Percentiles rank a stretch among this genome's conserved stretches.
Conservation (phyloP, 1,139 yeast species). For the Suhomyces bokatorum region DNA sequence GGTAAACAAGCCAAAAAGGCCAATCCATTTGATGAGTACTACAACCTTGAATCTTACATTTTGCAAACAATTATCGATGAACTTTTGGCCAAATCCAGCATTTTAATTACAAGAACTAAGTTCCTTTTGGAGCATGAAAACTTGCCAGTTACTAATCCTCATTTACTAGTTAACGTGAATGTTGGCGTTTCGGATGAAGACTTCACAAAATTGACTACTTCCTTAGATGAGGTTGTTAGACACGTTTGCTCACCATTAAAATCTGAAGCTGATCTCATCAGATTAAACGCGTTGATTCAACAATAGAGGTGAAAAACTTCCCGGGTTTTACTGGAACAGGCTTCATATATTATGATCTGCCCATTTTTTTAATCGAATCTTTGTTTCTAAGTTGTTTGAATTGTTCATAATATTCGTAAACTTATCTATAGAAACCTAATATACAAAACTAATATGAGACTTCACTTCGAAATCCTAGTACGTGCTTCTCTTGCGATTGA, state of each 20-base stretch:
- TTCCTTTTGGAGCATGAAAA: conserved; percentile 72
- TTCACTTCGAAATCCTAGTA: conserved; percentile 35
- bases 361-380: not conserved
- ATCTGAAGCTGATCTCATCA: conserved; percentile 12
- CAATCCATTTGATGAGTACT: conserved; percentile 42
- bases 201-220: conserved; percentile 27
- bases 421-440: conserved; percentile 8
- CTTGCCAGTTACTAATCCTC: conserved; percentile 69
- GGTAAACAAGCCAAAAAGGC: conserved; percentile 39
- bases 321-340: not conserved
- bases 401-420: conserved; percentile 12
- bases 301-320: not conserved
- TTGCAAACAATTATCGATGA: conserved; percentile 64
- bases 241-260: conserved; percentile 16
- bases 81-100: conserved; percentile 48
- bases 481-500: conserved; percentile 75
- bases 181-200: conserved; percentile 57
- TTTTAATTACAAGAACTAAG: conserved; percentile 70
- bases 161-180: conserved; percentile 62
- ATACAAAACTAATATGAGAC: not conserved
- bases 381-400: not conserved
- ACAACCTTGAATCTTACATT: conserved; percentile 61
- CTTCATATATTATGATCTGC: conserved; percentile 3
- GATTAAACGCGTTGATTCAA: conserved; percentile 11
- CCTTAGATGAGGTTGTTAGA: conserved; percentile 19